Base-by-base conservation (phyloP, 1,139 yeast species). In the Pneumocystis canis region DNA sequence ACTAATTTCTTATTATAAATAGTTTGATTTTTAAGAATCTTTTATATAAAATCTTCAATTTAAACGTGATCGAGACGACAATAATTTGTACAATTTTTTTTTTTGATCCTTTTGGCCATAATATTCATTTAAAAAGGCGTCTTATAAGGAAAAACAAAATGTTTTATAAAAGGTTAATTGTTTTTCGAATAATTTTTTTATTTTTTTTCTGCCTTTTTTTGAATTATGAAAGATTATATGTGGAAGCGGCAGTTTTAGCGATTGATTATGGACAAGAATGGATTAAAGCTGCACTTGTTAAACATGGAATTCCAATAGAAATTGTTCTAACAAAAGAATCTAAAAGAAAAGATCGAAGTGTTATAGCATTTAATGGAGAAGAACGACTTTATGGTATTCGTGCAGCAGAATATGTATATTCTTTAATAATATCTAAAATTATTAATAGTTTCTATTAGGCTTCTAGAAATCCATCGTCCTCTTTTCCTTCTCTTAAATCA, bases 271-370 rank as follows among this genome's bases (percentile, higher is more conserved):
- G 99, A 63, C 86, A 87, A 65, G 95, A 89, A 71, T 87, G 79
- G 77, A 83, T 92, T 47, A 92, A 94, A 73, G 89, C 96, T 1
- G 88, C 86, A 61, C 77, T 92, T 62, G 85, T 94, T 60, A 96
- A 97, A 0, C 97, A 97, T 0, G 89, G 90, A 9, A 82, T 89
- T 37, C 86, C 90, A 25, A 84, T 89, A 72, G 98, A 92, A 70
- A 80, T 92, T 60, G 85, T 92, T 14, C 76, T 92, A 65, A 88
- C 97, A 3, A 85, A 88, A 57, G 97, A 92, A 71, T 87, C 96
- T 6, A 89, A 89, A 73, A 80, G 98, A 65, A 92, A 92, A 72
- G 97, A 92, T 70, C 77, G 84, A 14, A 80, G 90, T 1, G 96
- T 95, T 0, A 70, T 92, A 35, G 84, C 87, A 1, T 79, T 90